Conservation (phyloP, 257 asterid species). For the Salvia splendens region DNA sequence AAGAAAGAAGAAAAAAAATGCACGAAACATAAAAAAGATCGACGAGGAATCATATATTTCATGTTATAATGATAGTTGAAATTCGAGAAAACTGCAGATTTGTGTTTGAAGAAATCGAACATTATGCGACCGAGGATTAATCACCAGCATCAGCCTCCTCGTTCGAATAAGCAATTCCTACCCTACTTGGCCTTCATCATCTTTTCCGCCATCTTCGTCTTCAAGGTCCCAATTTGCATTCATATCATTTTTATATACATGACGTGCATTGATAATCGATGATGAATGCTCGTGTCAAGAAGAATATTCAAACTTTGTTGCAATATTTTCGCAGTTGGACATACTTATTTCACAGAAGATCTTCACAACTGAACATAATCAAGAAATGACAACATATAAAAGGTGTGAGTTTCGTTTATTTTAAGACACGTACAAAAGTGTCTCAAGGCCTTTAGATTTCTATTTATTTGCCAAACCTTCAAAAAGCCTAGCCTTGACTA, state of each 20-base stretch:
- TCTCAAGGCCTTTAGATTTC: no score
- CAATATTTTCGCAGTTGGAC: constrained; percentile 52
- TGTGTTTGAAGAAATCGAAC: constrained; percentile 20
- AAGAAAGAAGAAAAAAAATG: background rate
- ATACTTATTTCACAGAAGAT: constrained; percentile 60
- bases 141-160: constrained; percentile 43
- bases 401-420: constrained; percentile 22
- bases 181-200: constrained; percentile 66
- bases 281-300: background rate
- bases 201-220: constrained; percentile 71
- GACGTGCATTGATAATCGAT: background rate
- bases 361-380: constrained; percentile 42
- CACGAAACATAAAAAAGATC: background rate
- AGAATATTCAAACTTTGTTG: background rate
- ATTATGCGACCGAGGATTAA: constrained; percentile 59
- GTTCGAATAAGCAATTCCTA: constrained; percentile 45
- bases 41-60: background rate
- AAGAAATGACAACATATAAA: constrained; percentile 36
- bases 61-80: background rate
- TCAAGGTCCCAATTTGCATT: constrained; percentile 55
- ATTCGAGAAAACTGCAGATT: constrained; percentile 28
- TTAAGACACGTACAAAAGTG: no score
- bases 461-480: no score
- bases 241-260: background rate
- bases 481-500: no score